phyloP scores from a whole-genome alignment of 225 moss, liverwort and hornwort genomes.

The Pseudoscleropodium purum region DNA sequence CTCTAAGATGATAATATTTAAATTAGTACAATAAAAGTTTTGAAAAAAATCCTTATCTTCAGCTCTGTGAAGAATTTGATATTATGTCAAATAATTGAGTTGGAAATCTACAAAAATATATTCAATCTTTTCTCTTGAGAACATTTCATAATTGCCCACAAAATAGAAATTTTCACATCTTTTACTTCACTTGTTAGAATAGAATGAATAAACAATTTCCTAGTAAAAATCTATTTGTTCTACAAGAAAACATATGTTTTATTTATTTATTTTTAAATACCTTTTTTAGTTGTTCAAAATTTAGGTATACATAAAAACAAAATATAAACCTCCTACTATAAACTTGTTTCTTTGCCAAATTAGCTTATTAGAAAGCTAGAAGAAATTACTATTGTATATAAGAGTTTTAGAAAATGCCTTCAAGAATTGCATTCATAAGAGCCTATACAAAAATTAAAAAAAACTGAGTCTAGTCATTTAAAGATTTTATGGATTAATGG shows the following conservation, averaged over 20 bases:
- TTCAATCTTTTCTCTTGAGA: neutral
- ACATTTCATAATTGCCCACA: neutral
- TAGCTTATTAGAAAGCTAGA: neutral
- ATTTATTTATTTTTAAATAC: no score
- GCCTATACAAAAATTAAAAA: neutral
- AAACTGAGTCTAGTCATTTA: accelerated
- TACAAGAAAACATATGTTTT: no score
- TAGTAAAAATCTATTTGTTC: no score
- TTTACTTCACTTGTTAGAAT: neutral
- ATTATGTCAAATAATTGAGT: neutral
- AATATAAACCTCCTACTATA: neutral
- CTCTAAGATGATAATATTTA: neutral
- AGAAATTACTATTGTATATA: neutral
- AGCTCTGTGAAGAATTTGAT: neutral
- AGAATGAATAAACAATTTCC: neutral
- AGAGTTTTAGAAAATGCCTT: accelerated
- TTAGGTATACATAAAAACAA: neutral
- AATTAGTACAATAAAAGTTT: neutral
- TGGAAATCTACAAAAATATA: neutral
- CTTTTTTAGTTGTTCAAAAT: neutral
- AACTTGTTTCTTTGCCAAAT: neutral
- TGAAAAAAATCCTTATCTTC: neutral
- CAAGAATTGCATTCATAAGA: neutral
- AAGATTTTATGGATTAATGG: neutral
- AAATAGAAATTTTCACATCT: neutral